phyloP scores from a whole-genome alignment of 345 rosid species.

The Cardiospermum halicacabum region DNA sequence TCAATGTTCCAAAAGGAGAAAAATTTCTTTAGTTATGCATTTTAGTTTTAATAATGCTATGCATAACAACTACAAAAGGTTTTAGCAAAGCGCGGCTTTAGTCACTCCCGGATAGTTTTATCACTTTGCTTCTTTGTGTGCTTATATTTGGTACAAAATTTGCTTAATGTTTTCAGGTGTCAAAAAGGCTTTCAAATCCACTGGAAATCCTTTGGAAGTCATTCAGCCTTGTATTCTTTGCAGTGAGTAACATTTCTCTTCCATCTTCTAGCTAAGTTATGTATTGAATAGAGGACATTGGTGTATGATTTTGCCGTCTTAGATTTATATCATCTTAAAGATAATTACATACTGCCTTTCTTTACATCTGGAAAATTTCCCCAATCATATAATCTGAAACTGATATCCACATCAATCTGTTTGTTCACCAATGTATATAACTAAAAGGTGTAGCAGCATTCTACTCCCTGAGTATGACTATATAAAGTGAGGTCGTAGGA shows the following conservation, averaged over 20 bases:
- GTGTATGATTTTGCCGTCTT: neutral
- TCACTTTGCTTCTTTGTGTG: neutral
- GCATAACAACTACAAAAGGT: neutral
- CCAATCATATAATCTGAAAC: neutral
- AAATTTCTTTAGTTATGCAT: neutral
- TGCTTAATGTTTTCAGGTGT: slow-evolving; percentile 38
- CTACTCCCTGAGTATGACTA: neutral
- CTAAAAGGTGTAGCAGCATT: neutral
- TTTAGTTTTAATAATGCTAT: neutral
- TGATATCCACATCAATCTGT: neutral
- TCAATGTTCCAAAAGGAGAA: neutral
- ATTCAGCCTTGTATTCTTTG: slow-evolving; percentile 93
- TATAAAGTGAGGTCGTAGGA: neutral
- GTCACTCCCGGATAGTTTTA: neutral
- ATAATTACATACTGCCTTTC: neutral
- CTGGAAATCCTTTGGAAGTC: slow-evolving; percentile 90
- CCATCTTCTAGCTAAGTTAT: neutral
- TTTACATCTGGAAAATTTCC: neutral
- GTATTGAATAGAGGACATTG: neutral
- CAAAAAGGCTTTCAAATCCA: slow-evolving; percentile 79
- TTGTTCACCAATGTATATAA: neutral
- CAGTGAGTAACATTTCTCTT: slow-evolving; percentile 52
- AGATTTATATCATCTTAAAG: neutral
- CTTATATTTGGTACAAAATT: neutral
- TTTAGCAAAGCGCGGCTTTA: neutral